Evolutionary conservation across 495 filamentous ascomycete species (phyloP).

Genomic region (Aspergillus taichungensis): DNA sequence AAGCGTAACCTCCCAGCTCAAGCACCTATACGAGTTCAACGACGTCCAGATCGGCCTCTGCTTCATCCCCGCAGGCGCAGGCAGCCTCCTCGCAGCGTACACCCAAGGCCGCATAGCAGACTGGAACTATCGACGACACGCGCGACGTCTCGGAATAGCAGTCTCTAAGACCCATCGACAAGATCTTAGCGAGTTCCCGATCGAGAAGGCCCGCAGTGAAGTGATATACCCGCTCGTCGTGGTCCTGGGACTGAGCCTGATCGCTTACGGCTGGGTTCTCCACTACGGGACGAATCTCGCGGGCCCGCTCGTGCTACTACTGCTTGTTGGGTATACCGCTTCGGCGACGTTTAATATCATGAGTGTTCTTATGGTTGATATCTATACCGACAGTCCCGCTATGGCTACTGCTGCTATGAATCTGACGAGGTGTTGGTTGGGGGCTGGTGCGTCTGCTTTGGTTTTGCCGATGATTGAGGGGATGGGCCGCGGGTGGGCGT

Average conservation of each 20-base stretch:
- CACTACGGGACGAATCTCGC: slow-evolving; percentile 22
- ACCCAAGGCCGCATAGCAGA: slow-evolving; percentile 33
- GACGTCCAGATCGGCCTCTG: slow-evolving; percentile 20
- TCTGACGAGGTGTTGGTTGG: slow-evolving; percentile 53
- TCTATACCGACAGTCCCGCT: slow-evolving; percentile 46
- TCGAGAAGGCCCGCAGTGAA: slow-evolving; percentile 34
- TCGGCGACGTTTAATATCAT: slow-evolving; percentile 24
- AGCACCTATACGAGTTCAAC: slow-evolving; percentile 13
- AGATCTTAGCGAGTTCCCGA: slow-evolving; percentile 34
- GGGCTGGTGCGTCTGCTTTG: slow-evolving; percentile 44
- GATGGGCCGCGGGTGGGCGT: slow-evolving; percentile 56
- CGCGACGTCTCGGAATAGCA: slow-evolving; percentile 20
- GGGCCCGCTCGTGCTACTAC: slow-evolving; percentile 25
- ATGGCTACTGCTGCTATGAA: slow-evolving; percentile 61
- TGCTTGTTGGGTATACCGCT: slow-evolving; percentile 24
- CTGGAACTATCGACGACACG: slow-evolving; percentile 37
- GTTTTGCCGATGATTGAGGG: slow-evolving; percentile 51
- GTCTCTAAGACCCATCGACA: slow-evolving; percentile 30
- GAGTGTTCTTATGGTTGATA: slow-evolving; percentile 51
- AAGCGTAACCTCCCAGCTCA: slow-evolving; percentile 10
- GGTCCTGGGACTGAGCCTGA: slow-evolving; percentile 16
- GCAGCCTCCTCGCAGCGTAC: slow-evolving; percentile 16
- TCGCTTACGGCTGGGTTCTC: slow-evolving; percentile 45
- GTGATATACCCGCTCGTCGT: slow-evolving; percentile 27
- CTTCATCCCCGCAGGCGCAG: slow-evolving; percentile 7